Evolutionary conservation across 148 eudicot species (phyloP).

Genomic region (Simmondsia chinensis): DNA sequence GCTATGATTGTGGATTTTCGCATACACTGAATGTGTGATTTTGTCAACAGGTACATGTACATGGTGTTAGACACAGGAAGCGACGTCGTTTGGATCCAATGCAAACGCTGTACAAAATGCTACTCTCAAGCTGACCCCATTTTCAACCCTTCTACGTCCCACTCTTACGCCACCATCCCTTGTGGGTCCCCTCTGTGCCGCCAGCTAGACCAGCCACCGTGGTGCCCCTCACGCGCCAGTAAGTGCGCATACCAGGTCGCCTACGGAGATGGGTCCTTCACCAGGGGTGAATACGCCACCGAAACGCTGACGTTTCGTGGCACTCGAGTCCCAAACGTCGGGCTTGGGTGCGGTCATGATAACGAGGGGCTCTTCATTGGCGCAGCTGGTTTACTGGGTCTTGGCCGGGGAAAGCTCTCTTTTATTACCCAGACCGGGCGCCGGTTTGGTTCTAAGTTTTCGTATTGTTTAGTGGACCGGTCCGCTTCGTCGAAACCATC

Average conservation of each 20-base stretch:
- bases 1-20: too few relatives aligned
- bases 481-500: constrained; percentile 74
- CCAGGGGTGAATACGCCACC: constrained; percentile 70
- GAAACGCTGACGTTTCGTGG: constrained; percentile 85
- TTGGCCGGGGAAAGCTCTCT: constrained; percentile 72
- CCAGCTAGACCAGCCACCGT: constrained; percentile 61
- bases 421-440: constrained; percentile 70
- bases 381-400: constrained; percentile 80
- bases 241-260: constrained; percentile 72
- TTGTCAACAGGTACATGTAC: too few relatives aligned
- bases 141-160: constrained; percentile 57
- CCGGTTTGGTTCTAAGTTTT: constrained; percentile 61
- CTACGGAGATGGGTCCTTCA: constrained; percentile 89
- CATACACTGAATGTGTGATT: too few relatives aligned
- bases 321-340: constrained; percentile 42
- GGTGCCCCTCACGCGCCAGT: constrained; percentile 41
- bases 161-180: constrained; percentile 37
- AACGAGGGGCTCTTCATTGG: constrained; percentile 86
- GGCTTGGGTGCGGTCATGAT: constrained; percentile 90
- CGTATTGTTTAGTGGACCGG: constrained; percentile 84
- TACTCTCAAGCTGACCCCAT: constrained; percentile 75
- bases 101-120: constrained; percentile 68
- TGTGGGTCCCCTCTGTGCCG: constrained; percentile 60
- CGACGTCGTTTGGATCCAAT: constrained; percentile 94
- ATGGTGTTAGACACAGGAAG: constrained; percentile 93